Conservation (phyloP, 257 asterid species). For the Solanum corneliomulleri region DNA sequence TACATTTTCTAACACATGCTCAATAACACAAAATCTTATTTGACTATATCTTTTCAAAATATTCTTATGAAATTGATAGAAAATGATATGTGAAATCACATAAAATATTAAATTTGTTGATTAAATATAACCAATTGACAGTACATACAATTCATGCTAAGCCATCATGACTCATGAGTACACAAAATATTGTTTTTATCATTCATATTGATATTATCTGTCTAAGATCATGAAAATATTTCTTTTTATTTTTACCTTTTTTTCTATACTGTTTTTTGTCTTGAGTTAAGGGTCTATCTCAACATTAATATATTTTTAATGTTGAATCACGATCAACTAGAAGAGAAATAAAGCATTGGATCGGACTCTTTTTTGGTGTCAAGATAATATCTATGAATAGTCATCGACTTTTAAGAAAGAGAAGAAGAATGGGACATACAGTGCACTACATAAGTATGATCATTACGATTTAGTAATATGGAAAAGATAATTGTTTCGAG, state of each 20-base stretch:
- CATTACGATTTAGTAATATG: no score
- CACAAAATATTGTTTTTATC: neutral
- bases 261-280: rapidly evolving
- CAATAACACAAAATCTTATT: neutral
- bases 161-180: neutral
- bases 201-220: neutral
- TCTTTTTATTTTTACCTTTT: neutral
- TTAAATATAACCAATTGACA: neutral
- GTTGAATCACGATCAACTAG: no score
- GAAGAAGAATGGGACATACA: no score
- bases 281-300: neutral
- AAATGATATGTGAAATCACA: neutral
- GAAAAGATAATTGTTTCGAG: no score
- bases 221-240: no score
- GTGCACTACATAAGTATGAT: no score
- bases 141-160: neutral
- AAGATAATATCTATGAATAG: no score
- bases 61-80: neutral
- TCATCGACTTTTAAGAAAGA: no score
- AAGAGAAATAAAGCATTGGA: no score
- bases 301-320: no score
- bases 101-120: neutral
- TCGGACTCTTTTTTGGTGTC: no score
- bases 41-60: neutral
- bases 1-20: neutral